Percentiles rank a stretch among this genome's conserved stretches.
Conservation (phyloP, 2,329 filamentous ascomycete genomes). For the Dichotomopilus funicola region DNA sequence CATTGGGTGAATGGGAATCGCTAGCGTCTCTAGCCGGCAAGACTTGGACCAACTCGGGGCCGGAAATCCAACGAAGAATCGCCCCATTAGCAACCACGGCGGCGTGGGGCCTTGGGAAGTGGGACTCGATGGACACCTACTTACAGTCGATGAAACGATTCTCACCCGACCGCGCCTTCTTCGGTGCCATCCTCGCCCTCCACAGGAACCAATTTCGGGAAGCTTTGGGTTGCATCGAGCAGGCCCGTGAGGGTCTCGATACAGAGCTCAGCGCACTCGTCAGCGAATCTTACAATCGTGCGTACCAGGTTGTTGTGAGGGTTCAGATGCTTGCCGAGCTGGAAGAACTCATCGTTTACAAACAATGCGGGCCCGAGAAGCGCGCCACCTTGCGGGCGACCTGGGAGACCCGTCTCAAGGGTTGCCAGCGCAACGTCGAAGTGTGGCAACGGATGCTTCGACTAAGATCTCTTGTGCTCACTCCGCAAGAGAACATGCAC, state of each 20-base stretch:
- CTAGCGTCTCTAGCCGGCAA: conserved; percentile 83
- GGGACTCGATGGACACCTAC: conserved; percentile 98
- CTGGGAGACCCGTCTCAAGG: conserved; percentile 92
- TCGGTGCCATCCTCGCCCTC: conserved; percentile 89
- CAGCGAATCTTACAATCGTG: conserved; percentile 97
- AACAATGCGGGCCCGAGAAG: conserved; percentile 85
- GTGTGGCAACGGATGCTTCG: conserved; percentile 99
- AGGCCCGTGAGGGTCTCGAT: conserved; percentile 87
- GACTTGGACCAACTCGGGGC: conserved; percentile 84
- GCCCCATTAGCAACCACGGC: conserved; percentile 91
- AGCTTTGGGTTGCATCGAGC: conserved; percentile 80
- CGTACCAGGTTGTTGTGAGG: conserved; percentile 94
- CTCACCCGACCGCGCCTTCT: conserved; percentile 94
- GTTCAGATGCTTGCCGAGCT: conserved; percentile 99
- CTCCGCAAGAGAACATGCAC: conserved; percentile 86
- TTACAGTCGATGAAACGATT: conserved; percentile 88
- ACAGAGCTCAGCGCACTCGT: conserved; percentile 92
- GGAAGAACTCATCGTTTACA: conserved; percentile 96
- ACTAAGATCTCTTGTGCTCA: conserved; percentile 84
- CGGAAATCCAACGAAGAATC: conserved; percentile 83
- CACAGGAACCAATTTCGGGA: conserved; percentile 95
- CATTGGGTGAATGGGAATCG: conserved; percentile 93
- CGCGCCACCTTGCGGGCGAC: conserved; percentile 86
- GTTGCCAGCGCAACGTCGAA: conserved; percentile 94
- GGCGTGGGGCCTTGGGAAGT: conserved; percentile 93